Conservation (phyloP, 2,329 filamentous ascomycete species). For the Kalaharituber pfeilii region DNA sequence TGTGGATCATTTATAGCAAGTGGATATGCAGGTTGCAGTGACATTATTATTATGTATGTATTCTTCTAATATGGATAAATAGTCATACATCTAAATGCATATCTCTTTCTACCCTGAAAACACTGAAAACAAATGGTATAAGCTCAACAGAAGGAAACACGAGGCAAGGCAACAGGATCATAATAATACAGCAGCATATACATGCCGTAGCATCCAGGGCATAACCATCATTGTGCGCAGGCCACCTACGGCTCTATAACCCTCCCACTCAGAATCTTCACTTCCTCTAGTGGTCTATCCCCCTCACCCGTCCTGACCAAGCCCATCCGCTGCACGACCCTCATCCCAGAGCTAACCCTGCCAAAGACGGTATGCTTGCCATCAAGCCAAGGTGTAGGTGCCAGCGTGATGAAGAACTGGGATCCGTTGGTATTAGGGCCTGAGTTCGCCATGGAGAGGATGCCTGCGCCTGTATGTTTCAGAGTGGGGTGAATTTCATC, state of each 20-base stretch:
- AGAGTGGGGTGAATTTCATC: slow-evolving; percentile 67
- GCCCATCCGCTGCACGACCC: slow-evolving; percentile 72
- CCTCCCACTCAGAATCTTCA: slow-evolving; percentile 59
- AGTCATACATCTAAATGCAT: no score
- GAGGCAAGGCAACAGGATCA: no score
- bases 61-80: no score
- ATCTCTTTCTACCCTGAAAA: no score
- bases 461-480: slow-evolving; percentile 80
- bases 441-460: slow-evolving; percentile 93
- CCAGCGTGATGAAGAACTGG: slow-evolving; percentile 91
- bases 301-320: slow-evolving; percentile 66
- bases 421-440: slow-evolving; percentile 86
- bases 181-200: no score
- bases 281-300: slow-evolving; percentile 63
- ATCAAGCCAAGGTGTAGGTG: slow-evolving; percentile 89
- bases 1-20: no score
- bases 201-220: no score
- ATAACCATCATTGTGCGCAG: no score
- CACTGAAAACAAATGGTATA: no score
- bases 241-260: slow-evolving; percentile 41
- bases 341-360: slow-evolving; percentile 66
- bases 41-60: no score
- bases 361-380: slow-evolving; percentile 97
- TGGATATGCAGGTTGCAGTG: no score
- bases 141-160: no score